Evolutionary conservation across 23 red algal genomes (phyloP), one percentile per base, ranked within the genome.

Genomic region (Agarophyton chilense): DNA sequence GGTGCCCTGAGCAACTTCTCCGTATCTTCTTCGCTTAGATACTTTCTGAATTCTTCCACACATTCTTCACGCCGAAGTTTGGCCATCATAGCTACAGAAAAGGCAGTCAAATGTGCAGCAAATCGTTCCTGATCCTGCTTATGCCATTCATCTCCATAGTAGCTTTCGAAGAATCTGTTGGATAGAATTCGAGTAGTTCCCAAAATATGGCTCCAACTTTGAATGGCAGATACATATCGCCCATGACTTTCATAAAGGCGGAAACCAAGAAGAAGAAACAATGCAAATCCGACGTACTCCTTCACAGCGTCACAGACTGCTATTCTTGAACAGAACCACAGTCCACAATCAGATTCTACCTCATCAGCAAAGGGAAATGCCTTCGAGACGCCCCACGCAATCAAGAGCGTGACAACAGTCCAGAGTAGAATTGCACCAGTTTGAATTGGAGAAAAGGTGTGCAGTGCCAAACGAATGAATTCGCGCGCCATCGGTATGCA

Each of bases 261-360:
- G 32, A 78, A 89, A 14, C 70, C 84, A 16, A 89, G 84, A 10
- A 78, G 53, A 11, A 89, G 40, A 60, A 89, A 89, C 43, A 89
- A 26, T 17, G 84, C 84, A 60, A 89, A 89, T 44, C 84, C 84
- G 31, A 77, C 22, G 46, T 89, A 89, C 38, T 72, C 81, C 51
- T 86, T 86, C 81, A 86, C 63, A 47, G 54, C 9, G 14, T 19
- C 39, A 55, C 45, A 34, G 0, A 86, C 42, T 2, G 81, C 81
- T 31, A 86, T 86, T 52, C 24, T 34, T 17, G 62, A 70, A 70
- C 81, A 86, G 17, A 86, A 86, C 58, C 60, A 86, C 35, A 28
- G 8, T 12, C n/a, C 26, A 31, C 56, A 61, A 28, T n/a, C 56
- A 22, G 28, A 6, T 17, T 61, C 56, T 31, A 61, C 56, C 26